Evolutionary conservation across 148 eudicot genomes (phyloP).

Genomic region (Fagopyrum tataricum): DNA sequence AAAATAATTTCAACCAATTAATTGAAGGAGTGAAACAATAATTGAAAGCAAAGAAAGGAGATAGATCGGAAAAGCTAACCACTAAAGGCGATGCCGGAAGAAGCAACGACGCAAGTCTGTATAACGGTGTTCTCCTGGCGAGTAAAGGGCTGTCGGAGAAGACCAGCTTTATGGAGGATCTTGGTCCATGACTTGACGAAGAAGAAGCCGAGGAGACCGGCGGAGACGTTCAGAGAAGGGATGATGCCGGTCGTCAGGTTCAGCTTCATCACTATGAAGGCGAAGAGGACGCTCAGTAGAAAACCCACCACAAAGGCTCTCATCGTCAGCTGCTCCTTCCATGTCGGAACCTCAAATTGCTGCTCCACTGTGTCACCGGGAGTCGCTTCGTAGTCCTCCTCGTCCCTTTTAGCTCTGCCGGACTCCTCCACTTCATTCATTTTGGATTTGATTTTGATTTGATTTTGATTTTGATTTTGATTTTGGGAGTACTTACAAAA

Average conservation of each 20-base stretch:
- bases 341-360: constrained; percentile 51
- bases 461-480: too few species aligned
- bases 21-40: too few species aligned
- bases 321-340: constrained; percentile 49
- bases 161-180: constrained; percentile 29
- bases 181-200: constrained; percentile 57
- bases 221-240: constrained; percentile 65
- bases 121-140: constrained; percentile 74
- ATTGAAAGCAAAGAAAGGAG: neutral
- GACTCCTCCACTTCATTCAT: too few species aligned
- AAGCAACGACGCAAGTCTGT: constrained; percentile 63
- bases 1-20: neutral
- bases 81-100: constrained; percentile 66
- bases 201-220: constrained; percentile 58
- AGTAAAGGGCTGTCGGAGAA: constrained; percentile 51
- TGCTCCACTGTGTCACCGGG: constrained; percentile 22
- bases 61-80: constrained; percentile 23
- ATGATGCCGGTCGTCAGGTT: constrained; percentile 65
- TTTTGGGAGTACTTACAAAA: too few species aligned
- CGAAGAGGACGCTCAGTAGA: constrained; percentile 35
- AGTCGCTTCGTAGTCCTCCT: too few species aligned
- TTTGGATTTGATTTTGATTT: too few species aligned
- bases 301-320: constrained; percentile 44
- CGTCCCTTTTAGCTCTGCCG: too few species aligned
- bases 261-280: constrained; percentile 60